Conservation (phyloP, 2,329 filamentous ascomycete species). For the Aspergillus niger region DNA sequence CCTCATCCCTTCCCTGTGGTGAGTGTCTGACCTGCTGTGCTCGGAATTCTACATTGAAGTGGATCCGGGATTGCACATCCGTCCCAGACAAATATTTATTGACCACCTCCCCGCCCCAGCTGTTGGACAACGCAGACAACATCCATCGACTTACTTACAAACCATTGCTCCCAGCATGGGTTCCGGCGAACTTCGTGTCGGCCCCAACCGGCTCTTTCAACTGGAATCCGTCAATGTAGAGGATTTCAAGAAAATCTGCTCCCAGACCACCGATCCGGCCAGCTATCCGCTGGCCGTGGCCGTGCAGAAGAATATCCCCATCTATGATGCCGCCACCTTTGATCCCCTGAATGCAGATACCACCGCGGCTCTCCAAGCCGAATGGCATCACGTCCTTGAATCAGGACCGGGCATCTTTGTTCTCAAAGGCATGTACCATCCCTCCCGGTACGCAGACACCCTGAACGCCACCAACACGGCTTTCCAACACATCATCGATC, state of each 20-base stretch:
- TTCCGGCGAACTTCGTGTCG: background rate
- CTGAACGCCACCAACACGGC: slow-evolving; percentile 52
- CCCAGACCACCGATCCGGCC: slow-evolving; percentile 36
- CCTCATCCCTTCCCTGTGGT: background rate
- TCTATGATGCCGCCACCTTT: slow-evolving; percentile 53
- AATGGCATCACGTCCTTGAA: slow-evolving; percentile 61
- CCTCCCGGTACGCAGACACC: slow-evolving; percentile 35
- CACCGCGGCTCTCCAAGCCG: slow-evolving; percentile 55
- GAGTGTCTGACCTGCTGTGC: background rate
- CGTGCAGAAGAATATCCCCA: slow-evolving; percentile 56
- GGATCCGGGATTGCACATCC: background rate
- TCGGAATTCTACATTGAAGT: background rate
- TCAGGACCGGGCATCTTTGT: slow-evolving; percentile 62
- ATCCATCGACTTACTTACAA: background rate
- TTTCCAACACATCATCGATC: slow-evolving; percentile 53
- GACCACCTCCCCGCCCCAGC: background rate
- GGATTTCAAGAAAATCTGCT: slow-evolving; percentile 50
- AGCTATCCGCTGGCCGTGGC: slow-evolving; percentile 53
- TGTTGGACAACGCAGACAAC: background rate
- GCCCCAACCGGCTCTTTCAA: slow-evolving; percentile 25
- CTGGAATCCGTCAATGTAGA: slow-evolving; percentile 32
- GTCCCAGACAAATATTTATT: background rate
- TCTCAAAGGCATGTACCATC: slow-evolving; percentile 54
- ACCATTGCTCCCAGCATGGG: background rate
- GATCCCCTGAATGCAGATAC: slow-evolving; percentile 33